phyloP scores from a whole-genome alignment of 1,284 basidiomycete genomes.

The Sanghuangporus baumii region DNA sequence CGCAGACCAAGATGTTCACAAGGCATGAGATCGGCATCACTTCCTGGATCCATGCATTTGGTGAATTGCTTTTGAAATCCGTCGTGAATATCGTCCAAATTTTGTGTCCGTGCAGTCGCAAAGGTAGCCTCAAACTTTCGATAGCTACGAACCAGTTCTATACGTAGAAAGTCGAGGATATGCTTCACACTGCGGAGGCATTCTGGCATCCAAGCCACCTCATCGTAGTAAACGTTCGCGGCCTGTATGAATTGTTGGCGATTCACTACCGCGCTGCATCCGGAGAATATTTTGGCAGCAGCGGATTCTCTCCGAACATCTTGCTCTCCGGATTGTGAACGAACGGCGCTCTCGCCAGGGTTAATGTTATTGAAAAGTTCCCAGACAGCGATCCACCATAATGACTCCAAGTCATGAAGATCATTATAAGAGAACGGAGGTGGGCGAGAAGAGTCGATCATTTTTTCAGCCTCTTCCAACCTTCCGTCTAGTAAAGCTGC shows the following conservation, averaged over 20 bases:
- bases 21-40: background rate
- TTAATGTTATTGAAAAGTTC: background rate
- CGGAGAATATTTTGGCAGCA: background rate
- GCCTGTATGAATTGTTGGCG: background rate
- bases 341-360: background rate
- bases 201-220: background rate
- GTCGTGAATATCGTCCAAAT: background rate
- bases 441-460: background rate
- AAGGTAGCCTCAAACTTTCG: background rate
- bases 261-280: background rate
- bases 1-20: too few species aligned
- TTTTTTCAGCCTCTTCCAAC: background rate
- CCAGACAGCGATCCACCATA: slow-evolving; percentile 2
- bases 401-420: slow-evolving; percentile 2
- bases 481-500: too few species aligned
- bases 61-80: background rate
- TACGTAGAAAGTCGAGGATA: too few species aligned
- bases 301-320: background rate
- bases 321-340: background rate
- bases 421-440: background rate
- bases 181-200: background rate
- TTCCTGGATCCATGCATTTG: background rate
- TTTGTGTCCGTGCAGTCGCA: background rate
- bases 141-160: too few species aligned
- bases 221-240: background rate